phyloP scores from a whole-genome alignment of 2,329 filamentous ascomycete genomes.

The Penicillium sp. region DNA sequence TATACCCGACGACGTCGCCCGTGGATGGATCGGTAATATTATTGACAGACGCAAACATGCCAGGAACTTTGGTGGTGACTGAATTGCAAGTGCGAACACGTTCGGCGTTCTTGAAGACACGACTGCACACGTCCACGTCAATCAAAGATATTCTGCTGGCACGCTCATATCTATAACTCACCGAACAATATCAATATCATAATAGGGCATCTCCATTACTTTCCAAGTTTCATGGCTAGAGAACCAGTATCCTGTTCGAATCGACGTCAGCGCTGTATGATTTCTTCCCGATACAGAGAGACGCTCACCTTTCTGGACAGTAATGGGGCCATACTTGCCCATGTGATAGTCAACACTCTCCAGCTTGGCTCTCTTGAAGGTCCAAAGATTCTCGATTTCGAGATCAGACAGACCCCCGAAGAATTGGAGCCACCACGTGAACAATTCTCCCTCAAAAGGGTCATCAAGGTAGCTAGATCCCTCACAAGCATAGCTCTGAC shows the following conservation, averaged over 20 bases:
- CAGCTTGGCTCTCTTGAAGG: constrained; percentile 35
- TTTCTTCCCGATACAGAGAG: background rate
- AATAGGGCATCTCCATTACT: constrained; percentile 40
- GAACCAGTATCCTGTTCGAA: constrained; percentile 33
- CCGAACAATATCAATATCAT: constrained; percentile 38
- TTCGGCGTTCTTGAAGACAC: constrained; percentile 38
- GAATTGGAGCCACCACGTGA: constrained; percentile 40
- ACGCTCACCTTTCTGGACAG: constrained; percentile 34
- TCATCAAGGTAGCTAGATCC: constrained; percentile 33
- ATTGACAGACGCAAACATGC: constrained; percentile 42
- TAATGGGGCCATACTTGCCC: constrained; percentile 37
- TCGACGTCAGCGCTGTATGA: too few species aligned
- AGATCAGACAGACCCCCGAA: constrained; percentile 29
- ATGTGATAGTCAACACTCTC: constrained; percentile 35
- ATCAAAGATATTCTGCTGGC: constrained; percentile 9
- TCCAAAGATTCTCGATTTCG: constrained; percentile 36
- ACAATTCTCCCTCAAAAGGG: constrained; percentile 42
- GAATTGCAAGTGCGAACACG: constrained; percentile 41
- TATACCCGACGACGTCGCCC: constrained; percentile 36
- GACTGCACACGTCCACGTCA: constrained; percentile 2
- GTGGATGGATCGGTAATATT: constrained; percentile 37
- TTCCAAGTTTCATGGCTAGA: constrained; percentile 42
- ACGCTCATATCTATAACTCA: constrained; percentile 1
- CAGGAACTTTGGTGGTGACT: constrained; percentile 32
- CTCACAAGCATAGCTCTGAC: constrained; percentile 35